Evolutionary conservation across 1,284 basidiomycete genomes (phyloP), one percentile per base, ranked within the genome.

Genomic region (Tilletia setariae): DNA sequence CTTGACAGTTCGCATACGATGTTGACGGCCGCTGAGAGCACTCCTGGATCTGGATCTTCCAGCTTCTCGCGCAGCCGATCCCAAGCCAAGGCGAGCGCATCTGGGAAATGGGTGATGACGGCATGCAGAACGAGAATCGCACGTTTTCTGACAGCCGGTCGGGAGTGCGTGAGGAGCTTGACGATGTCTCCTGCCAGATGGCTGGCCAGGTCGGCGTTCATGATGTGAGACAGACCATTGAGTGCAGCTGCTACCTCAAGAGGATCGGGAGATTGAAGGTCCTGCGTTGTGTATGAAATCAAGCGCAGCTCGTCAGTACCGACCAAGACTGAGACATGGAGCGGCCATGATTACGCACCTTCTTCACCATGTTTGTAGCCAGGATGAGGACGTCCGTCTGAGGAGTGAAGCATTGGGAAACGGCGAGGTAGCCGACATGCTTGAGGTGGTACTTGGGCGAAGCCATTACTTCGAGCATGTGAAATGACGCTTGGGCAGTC

Each of bases 391-490:
- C 95, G 77, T 98, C 95, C 0, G 94, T 98, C 71, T 96, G 92
- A 72, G 92, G 88, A 35, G 90, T 88, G 83, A 98, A 98, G 0
- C 93, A 94, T 83, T 96, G 92, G 0, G 88, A 87, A 0, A 96
- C 94, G 0, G 92, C 96, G 16, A 98, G 89, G 84, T 99, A 98
- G 16, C 96, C 96, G 56, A 98, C 90, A 49, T 90, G 90, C 86
- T 99, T 99, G 75, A 96, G 87, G 84, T 98, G 93, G 76, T 90
- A 89, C 77, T 90, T 90, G 1, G 91, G 86, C 1, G 92, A 94
- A 35, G 93, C 94, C 96, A 98, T 98, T 79, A 95, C 92, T 81
- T 99, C 96, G 15, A 98, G 90, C 68, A 99, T 91, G 83, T 96
- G 90, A 84, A 68, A 85, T 80, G 44, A 84, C 13, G 85, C 85